phyloP scores from a whole-genome alignment of 345 rosid species.

The Carallia brachiata region DNA sequence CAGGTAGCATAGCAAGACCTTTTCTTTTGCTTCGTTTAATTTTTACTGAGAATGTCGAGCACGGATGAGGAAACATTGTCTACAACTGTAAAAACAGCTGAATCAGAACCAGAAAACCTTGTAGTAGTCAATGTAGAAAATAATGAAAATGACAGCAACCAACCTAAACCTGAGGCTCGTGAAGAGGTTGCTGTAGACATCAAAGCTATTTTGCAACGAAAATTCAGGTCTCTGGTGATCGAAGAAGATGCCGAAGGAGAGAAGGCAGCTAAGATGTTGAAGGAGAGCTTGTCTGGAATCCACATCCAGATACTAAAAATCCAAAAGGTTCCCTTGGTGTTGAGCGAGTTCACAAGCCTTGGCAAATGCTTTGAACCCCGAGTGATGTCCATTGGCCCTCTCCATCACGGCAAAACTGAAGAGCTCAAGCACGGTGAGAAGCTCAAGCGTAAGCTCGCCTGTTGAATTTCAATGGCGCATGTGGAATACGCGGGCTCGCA shows the following conservation, averaged over 20 bases:
- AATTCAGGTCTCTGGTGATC: neutral
- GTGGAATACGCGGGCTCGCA: too few species aligned
- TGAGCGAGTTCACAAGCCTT: neutral
- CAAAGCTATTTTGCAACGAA: neutral
- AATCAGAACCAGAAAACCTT: too few species aligned
- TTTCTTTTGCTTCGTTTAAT: too few species aligned
- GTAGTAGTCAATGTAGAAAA: too few species aligned
- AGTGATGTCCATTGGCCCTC: conserved; percentile 25
- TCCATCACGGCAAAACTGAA: conserved; percentile 13
- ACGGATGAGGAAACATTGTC: too few species aligned
- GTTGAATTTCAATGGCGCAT: too few species aligned
- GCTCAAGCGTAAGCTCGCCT: conserved; percentile 4
- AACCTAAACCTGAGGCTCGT: too few species aligned
- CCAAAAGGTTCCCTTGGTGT: conserved; percentile 8
- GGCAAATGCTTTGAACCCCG: conserved; percentile 15
- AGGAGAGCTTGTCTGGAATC: too few species aligned
- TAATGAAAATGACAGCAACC: too few species aligned
- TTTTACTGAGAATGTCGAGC: too few species aligned
- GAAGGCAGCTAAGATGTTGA: neutral
- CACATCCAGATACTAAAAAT: neutral
- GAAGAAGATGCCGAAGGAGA: neutral
- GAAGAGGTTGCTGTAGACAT: neutral
- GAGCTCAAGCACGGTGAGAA: neutral
- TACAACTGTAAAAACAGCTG: too few species aligned
- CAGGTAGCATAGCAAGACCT: too few species aligned